phyloP scores from a whole-genome alignment of 2,329 filamentous ascomycete species.

The Fusarium gaditjirri region DNA sequence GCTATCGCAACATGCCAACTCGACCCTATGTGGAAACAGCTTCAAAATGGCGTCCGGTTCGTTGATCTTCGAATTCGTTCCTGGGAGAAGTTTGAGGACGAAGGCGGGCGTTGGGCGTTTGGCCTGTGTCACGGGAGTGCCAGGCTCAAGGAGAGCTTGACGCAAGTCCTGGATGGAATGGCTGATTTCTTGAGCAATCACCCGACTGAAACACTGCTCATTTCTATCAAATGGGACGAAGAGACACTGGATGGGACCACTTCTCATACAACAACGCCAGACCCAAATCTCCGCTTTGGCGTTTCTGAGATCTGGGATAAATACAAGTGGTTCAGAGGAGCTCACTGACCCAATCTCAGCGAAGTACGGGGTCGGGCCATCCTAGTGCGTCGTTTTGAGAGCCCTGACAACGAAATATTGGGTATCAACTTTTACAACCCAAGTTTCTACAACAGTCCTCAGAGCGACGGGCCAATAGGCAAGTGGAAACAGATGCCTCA shows the following conservation, averaged over 20 bases:
- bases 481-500: background rate
- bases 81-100: background rate
- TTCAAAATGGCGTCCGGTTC: background rate
- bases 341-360: background rate
- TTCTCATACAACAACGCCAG: too few relatives aligned
- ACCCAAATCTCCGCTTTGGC: background rate
- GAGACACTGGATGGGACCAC: background rate
- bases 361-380: background rate
- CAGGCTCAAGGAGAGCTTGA: background rate
- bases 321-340: background rate
- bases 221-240: background rate
- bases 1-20: background rate
- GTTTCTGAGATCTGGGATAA: background rate
- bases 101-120: background rate
- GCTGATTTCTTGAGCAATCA: background rate
- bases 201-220: background rate
- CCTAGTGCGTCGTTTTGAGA: background rate
- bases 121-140: background rate
- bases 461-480: background rate
- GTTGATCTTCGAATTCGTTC: background rate
- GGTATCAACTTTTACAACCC: background rate
- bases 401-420: background rate
- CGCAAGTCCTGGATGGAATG: background rate
- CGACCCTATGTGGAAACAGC: background rate
- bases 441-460: background rate